Evolutionary conservation across 2,329 filamentous ascomycete genomes (phyloP).

Genomic region (Metarhizium sp.): DNA sequence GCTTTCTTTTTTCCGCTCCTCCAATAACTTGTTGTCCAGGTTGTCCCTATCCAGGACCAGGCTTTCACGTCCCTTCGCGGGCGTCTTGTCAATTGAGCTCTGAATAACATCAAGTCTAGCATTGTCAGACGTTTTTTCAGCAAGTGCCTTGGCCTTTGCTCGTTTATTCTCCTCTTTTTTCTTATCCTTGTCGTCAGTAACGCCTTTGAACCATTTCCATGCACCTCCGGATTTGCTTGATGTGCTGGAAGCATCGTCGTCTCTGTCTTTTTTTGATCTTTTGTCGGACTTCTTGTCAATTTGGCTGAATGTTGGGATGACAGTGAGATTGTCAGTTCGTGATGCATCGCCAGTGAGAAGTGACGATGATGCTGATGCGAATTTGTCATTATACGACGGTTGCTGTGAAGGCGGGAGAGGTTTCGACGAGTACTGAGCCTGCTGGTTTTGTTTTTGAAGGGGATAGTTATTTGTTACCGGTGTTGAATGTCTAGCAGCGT

Average conservation of each 20-base stretch:
- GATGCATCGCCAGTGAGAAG: slow-evolving; percentile 57
- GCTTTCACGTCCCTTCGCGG: slow-evolving; percentile 66
- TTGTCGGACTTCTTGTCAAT: slow-evolving; percentile 70
- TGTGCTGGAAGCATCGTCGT: slow-evolving; percentile 49
- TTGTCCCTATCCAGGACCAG: slow-evolving; percentile 72
- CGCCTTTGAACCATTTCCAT: slow-evolving; percentile 71
- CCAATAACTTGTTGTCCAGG: slow-evolving; percentile 61
- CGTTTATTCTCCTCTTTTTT: slow-evolving; percentile 56
- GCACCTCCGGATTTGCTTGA: slow-evolving; percentile 60
- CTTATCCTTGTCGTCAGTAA: slow-evolving; percentile 59
- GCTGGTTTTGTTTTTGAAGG: slow-evolving; percentile 1
- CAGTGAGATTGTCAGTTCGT: slow-evolving; percentile 68
- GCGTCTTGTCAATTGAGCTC: slow-evolving; percentile 66
- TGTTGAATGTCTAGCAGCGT: slow-evolving; percentile 4
- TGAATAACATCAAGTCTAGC: slow-evolving; percentile 80
- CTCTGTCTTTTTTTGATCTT: slow-evolving; percentile 65
- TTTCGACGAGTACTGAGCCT: slow-evolving; percentile 8
- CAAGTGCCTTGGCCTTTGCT: slow-evolving; percentile 50
- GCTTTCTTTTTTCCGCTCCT: slow-evolving; percentile 75
- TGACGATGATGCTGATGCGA: slow-evolving; percentile 39
- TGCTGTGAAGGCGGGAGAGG: slow-evolving; percentile 7
- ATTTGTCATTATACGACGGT: slow-evolving; percentile 17
- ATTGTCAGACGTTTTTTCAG: slow-evolving; percentile 61
- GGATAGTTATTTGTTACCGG: neutral
- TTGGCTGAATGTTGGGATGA: slow-evolving; percentile 61